These are phyloP conservation scores for Macrolepiota fuliginosa DNA, from an alignment of 768 basidiomycete genomes.

Conservation along the genomic window DNA sequence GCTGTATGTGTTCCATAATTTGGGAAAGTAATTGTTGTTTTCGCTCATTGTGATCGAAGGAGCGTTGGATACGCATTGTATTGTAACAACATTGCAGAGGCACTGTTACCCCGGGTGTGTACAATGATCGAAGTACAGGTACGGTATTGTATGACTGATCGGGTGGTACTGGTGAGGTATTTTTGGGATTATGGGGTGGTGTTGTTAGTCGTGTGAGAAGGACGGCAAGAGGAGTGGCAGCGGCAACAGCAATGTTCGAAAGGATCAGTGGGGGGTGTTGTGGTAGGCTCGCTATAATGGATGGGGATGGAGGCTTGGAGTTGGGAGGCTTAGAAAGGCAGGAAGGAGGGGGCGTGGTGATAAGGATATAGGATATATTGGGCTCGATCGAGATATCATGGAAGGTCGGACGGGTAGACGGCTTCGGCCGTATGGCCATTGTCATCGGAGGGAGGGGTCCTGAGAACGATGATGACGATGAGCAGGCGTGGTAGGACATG, in stretches of 20 bases:
- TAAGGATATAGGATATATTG: neutral
- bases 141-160: neutral
- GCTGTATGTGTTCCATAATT: neutral
- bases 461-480: neutral
- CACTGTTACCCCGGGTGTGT: neutral
- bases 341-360: neutral
- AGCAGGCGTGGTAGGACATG: neutral
- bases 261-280: neutral
- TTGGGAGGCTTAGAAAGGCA: neutral
- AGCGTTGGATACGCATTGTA: neutral
- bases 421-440: neutral
- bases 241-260: neutral
- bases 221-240: neutral
- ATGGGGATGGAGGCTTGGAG: neutral
- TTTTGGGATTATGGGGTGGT: neutral
- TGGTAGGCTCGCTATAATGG: neutral
- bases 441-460: slow-evolving; percentile 1
- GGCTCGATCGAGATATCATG: neutral
- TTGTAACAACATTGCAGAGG: neutral
- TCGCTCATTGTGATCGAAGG: neutral
- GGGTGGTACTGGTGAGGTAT: neutral
- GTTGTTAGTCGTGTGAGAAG: neutral
- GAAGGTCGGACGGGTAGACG: neutral
- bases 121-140: neutral
- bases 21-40: neutral